Evolutionary conservation across 2,329 filamentous ascomycete species (phyloP).

Genomic region (Aspergillus awamori): DNA sequence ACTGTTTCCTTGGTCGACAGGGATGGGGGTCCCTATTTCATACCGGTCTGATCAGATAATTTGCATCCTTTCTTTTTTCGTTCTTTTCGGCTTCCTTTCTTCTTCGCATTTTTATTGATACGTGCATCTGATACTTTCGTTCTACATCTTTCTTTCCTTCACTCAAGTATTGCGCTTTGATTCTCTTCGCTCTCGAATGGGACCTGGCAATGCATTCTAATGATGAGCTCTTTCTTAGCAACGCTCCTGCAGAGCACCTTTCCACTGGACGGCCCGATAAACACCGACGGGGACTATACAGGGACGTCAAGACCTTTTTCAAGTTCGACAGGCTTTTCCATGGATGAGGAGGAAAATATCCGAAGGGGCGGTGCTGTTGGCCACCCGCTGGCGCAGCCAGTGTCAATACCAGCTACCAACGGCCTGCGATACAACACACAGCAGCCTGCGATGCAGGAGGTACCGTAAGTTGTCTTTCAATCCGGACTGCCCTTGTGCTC

Average conservation of each 20-base stretch:
- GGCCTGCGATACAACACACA: constrained; percentile 56
- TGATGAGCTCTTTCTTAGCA: constrained; percentile 27
- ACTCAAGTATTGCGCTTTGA: constrained; percentile 14
- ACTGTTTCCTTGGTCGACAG: constrained; percentile 23
- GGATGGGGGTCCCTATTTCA: constrained; percentile 29
- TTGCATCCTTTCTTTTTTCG: constrained; percentile 27
- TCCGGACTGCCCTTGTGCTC: constrained; percentile 37
- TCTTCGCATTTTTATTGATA: constrained; percentile 18
- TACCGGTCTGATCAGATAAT: constrained; percentile 20
- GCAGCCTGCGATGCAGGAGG: constrained; percentile 55
- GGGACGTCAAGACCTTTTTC: constrained; percentile 39
- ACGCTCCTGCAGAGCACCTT: constrained; percentile 42
- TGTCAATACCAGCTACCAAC: constrained; percentile 51
- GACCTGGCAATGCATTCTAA: constrained; percentile 27
- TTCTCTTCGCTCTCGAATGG: background rate
- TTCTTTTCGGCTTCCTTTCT: constrained; percentile 24
- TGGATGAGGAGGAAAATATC: constrained; percentile 51
- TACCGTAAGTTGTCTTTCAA: constrained; percentile 58
- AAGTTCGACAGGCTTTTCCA: constrained; percentile 37
- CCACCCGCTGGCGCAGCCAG: constrained; percentile 49
- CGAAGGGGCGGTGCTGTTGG: constrained; percentile 55
- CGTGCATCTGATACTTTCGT: background rate
- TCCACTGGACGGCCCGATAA: constrained; percentile 42
- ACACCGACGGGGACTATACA: constrained; percentile 46
- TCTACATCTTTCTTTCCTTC: constrained; percentile 29